A percentile compares a stretch with the other conserved stretches of the same genome.
Evolutionary conservation across 176 grass and related monocot genomes (phyloP).

Genomic region (Carex littledalei): DNA sequence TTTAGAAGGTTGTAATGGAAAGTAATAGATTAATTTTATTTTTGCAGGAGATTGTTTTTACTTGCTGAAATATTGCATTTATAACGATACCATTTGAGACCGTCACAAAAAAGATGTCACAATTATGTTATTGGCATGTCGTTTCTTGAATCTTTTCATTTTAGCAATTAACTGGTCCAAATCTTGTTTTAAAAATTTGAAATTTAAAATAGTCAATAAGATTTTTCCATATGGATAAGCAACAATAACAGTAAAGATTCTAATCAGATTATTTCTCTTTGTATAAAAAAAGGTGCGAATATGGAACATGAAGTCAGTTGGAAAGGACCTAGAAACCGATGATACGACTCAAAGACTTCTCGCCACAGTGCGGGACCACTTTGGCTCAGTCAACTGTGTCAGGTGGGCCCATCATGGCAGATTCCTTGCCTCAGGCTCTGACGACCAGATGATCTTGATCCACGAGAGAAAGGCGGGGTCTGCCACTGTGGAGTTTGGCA

Average conservation of each 20-base stretch:
- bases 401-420: conserved; percentile 89
- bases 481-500: conserved; percentile 91
- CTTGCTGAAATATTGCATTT: not conserved
- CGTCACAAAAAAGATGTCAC: not conserved
- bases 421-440: conserved; percentile 91
- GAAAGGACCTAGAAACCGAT: conserved; percentile 31
- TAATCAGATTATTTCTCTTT: conserved; percentile 6
- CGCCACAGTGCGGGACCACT: conserved; percentile 84
- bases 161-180: not conserved
- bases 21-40: not conserved
- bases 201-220: not conserved
- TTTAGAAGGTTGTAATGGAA: not conserved
- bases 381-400: conserved; percentile 97
- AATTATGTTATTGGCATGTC: too few relatives aligned
- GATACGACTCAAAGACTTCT: conserved; percentile 58
- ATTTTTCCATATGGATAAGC: too few relatives aligned
- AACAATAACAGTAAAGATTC: not conserved
- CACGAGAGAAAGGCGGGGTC: conserved; percentile 92
- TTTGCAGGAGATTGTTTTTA: too few relatives aligned
- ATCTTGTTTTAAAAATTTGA: not conserved
- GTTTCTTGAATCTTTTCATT: not conserved
- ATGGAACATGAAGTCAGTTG: conserved; percentile 95
- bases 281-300: conserved; percentile 57
- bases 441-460: conserved; percentile 95
- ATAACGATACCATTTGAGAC: not conserved